Percentiles rank a stretch among this genome's conserved stretches.
Conservation (phyloP, 1,139 yeast species). For the Nakaseomyces delphensis region DNA sequence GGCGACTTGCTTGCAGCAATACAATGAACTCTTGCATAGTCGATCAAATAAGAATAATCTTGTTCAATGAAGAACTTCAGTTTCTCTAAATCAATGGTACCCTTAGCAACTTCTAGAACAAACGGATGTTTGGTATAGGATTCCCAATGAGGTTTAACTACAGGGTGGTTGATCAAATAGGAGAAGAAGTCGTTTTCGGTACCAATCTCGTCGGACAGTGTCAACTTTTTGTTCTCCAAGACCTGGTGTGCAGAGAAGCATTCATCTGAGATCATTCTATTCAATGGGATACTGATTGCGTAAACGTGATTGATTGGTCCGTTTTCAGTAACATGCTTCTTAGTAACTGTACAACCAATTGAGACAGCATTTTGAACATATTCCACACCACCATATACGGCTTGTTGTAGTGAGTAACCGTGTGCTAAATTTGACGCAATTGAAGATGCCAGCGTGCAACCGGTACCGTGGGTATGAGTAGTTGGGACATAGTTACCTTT, state of each 20-base stretch:
- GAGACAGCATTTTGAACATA: conserved; percentile 62
- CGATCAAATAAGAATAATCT: conserved; percentile 61
- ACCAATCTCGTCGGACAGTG: conserved; percentile 13
- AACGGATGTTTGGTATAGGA: conserved; percentile 55
- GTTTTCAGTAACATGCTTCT: conserved; percentile 37
- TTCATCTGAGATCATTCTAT: conserved; percentile 27
- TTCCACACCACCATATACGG: conserved; percentile 51
- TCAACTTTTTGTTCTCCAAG: conserved; percentile 23
- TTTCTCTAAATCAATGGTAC: conserved; percentile 41
- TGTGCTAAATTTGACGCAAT: conserved; percentile 68
- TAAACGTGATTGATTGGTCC: conserved; percentile 68
- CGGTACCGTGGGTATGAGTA: conserved; percentile 76
- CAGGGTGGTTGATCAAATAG: conserved; percentile 50
- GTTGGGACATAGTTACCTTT: conserved; percentile 44
- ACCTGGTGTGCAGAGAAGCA: conserved; percentile 24
- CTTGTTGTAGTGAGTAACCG: conserved; percentile 37
- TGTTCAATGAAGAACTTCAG: conserved; percentile 59
- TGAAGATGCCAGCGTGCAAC: conserved; percentile 79
- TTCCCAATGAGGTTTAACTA: conserved; percentile 48
- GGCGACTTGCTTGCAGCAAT: conserved; percentile 59
- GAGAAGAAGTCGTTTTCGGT: conserved; percentile 38
- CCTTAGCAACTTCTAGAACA: conserved; percentile 44
- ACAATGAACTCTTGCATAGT: conserved; percentile 62
- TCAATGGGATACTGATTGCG: conserved; percentile 33
- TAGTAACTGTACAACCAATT: conserved; percentile 37